These are phyloP conservation scores for Mariannaea sp. DNA, from an alignment of 2,329 filamentous ascomycete species.

Conservation along the genomic window DNA sequence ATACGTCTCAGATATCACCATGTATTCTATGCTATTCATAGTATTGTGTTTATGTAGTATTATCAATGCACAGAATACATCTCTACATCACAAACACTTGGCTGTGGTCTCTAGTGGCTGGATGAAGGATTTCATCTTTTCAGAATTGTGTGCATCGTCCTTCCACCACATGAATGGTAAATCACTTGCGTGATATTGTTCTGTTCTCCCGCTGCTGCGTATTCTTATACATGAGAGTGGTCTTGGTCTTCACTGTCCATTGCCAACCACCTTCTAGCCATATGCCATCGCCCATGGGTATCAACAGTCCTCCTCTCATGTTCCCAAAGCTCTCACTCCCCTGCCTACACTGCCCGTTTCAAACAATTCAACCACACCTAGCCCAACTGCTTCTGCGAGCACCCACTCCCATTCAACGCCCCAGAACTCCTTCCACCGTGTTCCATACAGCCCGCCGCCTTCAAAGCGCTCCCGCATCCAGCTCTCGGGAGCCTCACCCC, in stretches of 20 bases:
- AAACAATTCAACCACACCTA: constrained; percentile 74
- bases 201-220: no score
- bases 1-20: background rate
- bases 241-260: no score
- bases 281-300: no score
- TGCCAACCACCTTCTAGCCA: no score
- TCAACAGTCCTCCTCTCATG: background rate
- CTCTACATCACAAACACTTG: no score
- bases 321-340: constrained; percentile 57
- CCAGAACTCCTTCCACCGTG: constrained; percentile 69
- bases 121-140: no score
- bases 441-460: constrained; percentile 55
- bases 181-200: no score
- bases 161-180: no score
- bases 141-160: no score
- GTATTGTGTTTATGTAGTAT: background rate
- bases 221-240: no score
- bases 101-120: no score
- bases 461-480: constrained; percentile 72
- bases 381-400: constrained; percentile 70
- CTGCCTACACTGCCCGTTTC: constrained; percentile 75
- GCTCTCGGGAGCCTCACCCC: constrained; percentile 65
- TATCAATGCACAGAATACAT: no score
- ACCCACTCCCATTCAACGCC: constrained; percentile 75
- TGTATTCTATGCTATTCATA: background rate